A percentile compares a stretch with the other conserved stretches of the same genome.
These are phyloP conservation scores for Fereydounia khargensis DNA, from an alignment of 1,284 basidiomycete species.

Conservation along the genomic window DNA sequence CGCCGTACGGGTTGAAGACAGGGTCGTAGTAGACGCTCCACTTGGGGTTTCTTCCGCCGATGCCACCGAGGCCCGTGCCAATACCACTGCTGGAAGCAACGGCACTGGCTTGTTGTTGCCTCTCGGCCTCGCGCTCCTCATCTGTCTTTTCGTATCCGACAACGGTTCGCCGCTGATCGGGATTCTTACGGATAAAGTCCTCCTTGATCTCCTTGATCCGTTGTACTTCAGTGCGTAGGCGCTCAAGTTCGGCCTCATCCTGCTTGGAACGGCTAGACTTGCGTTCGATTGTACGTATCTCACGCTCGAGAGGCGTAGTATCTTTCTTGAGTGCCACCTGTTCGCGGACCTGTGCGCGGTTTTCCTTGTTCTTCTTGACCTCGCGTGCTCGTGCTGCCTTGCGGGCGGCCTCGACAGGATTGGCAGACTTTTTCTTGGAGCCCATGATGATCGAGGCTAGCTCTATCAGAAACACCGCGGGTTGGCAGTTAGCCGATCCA, in stretches of 20 bases:
- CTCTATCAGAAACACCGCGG: no score
- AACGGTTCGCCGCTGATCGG: conserved; percentile 77
- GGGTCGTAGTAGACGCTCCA: conserved; percentile 88
- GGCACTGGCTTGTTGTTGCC: conserved; percentile 19
- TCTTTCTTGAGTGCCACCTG: conserved; percentile 19
- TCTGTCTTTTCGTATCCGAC: conserved; percentile 59
- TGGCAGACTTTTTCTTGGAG: conserved; percentile 35
- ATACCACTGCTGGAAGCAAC: conserved; percentile 74
- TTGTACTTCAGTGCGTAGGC: conserved; percentile 26
- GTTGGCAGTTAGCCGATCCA: no score
- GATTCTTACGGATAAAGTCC: conserved; percentile 75
- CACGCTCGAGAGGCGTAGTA: conserved; percentile 22
- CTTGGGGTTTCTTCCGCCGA: conserved; percentile 16
- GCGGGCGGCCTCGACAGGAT: conserved; percentile 57
- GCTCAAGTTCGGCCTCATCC: conserved; percentile 26
- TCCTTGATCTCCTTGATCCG: conserved; percentile 39
- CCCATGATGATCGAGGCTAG: no score
- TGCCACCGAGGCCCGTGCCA: conserved; percentile 55
- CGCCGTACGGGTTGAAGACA: conserved; percentile 88
- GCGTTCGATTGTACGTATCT: conserved; percentile 32
- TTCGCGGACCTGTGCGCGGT: conserved; percentile 46
- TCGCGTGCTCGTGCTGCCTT: conserved; percentile 47
- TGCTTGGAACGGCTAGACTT: conserved; percentile 7
- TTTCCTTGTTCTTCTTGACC: conserved; percentile 48
- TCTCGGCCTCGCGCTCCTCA: conserved; percentile 3